A percentile compares a stretch with the other conserved stretches of the same genome.
These are phyloP conservation scores for Puya raimondii DNA, from an alignment of 176 grass and related monocot species.

Conservation along the genomic window DNA sequence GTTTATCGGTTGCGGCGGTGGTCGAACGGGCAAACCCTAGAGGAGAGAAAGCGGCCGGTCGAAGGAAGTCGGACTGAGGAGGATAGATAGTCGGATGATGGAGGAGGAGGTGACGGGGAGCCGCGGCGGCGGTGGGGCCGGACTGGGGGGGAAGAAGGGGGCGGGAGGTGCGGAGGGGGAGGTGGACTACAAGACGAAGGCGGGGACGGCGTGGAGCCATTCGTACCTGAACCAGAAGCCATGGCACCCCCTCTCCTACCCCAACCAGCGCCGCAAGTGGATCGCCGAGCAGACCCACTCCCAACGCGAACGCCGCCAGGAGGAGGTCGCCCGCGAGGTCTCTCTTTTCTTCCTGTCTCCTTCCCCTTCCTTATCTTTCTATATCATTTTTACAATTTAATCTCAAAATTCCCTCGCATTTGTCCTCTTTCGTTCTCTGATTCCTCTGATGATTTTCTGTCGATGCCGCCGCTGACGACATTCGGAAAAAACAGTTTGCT, in stretches of 20 bases:
- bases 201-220: slow-evolving; percentile 98
- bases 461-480: too few relatives aligned
- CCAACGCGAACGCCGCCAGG: slow-evolving; percentile 46
- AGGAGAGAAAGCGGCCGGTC: too few relatives aligned
- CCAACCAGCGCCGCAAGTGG: slow-evolving; percentile 97
- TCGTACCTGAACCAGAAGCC: slow-evolving; percentile 94
- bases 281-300: slow-evolving; percentile 88
- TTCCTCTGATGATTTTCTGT: not conserved
- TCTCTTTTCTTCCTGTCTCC: not conserved
- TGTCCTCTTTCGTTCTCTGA: not conserved
- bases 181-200: slow-evolving; percentile 83
- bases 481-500: slow-evolving; percentile 34
- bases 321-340: slow-evolving; percentile 54
- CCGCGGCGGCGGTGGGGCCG: slow-evolving; percentile 27
- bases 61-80: not conserved
- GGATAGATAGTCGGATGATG: not conserved
- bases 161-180: slow-evolving; percentile 33
- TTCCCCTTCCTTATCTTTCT: too few relatives aligned
- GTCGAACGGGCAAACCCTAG: not conserved
- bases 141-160: slow-evolving; percentile 29
- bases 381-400: not conserved
- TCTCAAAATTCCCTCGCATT: too few relatives aligned
- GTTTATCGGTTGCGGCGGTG: too few relatives aligned
- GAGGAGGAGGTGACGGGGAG: not conserved
- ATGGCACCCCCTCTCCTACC: slow-evolving; percentile 91